phyloP scores from a whole-genome alignment of 2,329 filamentous ascomycete species.

The Podosphaera leucotricha region DNA sequence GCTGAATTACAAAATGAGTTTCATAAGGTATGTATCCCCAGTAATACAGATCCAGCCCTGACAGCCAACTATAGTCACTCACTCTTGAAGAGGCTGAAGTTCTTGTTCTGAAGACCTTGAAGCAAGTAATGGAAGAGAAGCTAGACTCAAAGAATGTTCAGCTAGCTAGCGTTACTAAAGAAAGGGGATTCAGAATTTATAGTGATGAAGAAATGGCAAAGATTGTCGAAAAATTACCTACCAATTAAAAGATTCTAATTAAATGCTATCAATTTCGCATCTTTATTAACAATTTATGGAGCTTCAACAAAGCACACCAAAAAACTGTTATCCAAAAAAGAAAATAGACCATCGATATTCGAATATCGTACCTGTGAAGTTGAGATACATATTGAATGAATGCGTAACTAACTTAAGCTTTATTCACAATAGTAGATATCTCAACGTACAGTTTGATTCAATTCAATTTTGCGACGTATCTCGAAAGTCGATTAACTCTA shows the following conservation, averaged over 20 bases:
- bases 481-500: no score
- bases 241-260: conserved; percentile 23
- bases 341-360: not conserved
- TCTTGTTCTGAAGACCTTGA: conserved; percentile 86
- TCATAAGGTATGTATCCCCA: conserved; percentile 40
- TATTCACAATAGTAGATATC: no score
- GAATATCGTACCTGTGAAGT: no score
- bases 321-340: not conserved
- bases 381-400: no score
- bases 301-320: no score
- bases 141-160: conserved; percentile 97
- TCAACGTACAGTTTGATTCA: no score
- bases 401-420: no score
- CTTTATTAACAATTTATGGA: no score
- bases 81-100: conserved; percentile 86
- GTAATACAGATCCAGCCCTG: conserved; percentile 4
- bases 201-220: conserved; percentile 89
- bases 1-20: conserved; percentile 97
- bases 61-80: conserved; percentile 36
- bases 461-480: no score
- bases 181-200: conserved; percentile 97
- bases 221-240: conserved; percentile 63
- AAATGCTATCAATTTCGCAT: no score
- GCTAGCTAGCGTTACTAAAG: conserved; percentile 89
- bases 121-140: conserved; percentile 99